These are phyloP conservation scores for Candida easanensis DNA, from an alignment of 805 yeast genomes.

Conservation along the genomic window DNA sequence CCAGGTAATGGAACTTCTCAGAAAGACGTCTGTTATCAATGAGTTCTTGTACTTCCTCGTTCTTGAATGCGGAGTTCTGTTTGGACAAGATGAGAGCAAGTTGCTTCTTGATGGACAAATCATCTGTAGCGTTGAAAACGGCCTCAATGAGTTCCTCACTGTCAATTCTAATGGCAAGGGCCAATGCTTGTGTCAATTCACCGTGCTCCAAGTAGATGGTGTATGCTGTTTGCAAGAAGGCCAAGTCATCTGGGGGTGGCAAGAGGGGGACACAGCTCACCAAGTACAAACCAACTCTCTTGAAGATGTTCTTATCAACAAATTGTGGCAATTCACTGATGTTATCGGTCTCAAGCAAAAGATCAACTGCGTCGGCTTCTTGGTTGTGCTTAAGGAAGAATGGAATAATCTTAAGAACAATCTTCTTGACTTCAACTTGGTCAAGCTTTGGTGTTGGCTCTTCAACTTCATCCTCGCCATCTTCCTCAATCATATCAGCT, in stretches of 20 bases:
- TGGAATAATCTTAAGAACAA: constrained; percentile 80
- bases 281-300: constrained; percentile 91
- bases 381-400: constrained; percentile 92
- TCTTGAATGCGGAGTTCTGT: constrained; percentile 78
- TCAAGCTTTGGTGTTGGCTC: constrained; percentile 23
- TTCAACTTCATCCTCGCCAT: constrained; percentile 25
- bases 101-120: constrained; percentile 77
- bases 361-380: constrained; percentile 97
- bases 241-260: constrained; percentile 90
- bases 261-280: constrained; percentile 94
- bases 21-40: constrained; percentile 76
- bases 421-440: constrained; percentile 47
- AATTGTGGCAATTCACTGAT: constrained; percentile 79
- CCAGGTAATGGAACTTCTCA: constrained; percentile 76
- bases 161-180: constrained; percentile 85
- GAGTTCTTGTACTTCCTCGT: constrained; percentile 76
- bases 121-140: constrained; percentile 80
- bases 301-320: constrained; percentile 80
- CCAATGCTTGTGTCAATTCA: constrained; percentile 84
- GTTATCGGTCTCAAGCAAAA: constrained; percentile 83
- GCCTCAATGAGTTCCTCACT: constrained; percentile 72
- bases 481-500: constrained; percentile 48
- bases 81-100: constrained; percentile 85
- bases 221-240: constrained; percentile 85
- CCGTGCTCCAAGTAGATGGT: constrained; percentile 76